These are phyloP conservation scores for Chaetothyriales sp. DNA, from an alignment of 2,329 filamentous ascomycete genomes.

Conservation along the genomic window DNA sequence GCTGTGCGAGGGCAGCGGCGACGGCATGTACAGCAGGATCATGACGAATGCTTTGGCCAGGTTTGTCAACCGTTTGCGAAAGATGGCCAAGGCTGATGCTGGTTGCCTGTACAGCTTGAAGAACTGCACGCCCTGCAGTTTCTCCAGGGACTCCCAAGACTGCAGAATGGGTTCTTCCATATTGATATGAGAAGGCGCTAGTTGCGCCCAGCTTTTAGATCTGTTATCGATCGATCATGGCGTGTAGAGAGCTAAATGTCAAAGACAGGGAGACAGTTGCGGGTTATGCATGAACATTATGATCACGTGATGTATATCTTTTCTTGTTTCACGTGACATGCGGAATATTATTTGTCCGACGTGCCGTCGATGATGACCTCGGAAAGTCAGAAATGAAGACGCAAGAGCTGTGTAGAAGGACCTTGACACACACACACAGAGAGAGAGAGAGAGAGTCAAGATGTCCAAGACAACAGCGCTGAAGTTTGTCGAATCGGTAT, in stretches of 20 bases:
- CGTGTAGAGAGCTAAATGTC: not conserved
- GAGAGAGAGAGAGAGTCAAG: not conserved
- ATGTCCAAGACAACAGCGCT: constrained; percentile 35
- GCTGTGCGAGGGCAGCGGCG: constrained; percentile 61
- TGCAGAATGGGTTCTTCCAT: constrained; percentile 28
- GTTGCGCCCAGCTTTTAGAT: not conserved
- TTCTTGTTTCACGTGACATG: not conserved
- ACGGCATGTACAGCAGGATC: constrained; percentile 80
- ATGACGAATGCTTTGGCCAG: constrained; percentile 92
- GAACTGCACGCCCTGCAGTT: constrained; percentile 77
- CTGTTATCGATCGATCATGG: not conserved
- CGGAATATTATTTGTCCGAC: not conserved
- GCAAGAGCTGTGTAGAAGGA: too few relatives aligned
- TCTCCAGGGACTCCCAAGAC: constrained; percentile 81
- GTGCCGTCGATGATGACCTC: too few relatives aligned
- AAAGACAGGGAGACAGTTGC: not conserved
- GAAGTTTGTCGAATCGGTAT: constrained; percentile 50
- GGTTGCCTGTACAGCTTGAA: constrained; percentile 88
- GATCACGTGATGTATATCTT: not conserved
- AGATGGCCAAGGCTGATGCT: constrained; percentile 86
- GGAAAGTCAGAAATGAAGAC: not conserved
- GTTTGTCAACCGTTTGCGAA: constrained; percentile 90
- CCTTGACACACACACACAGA: too few relatives aligned
- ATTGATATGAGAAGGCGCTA: not conserved
- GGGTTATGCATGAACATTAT: not conserved